Evolutionary conservation across 495 filamentous ascomycete species (phyloP), one percentile per base, ranked within the genome.

Genomic region (Usnea hakonensis): DNA sequence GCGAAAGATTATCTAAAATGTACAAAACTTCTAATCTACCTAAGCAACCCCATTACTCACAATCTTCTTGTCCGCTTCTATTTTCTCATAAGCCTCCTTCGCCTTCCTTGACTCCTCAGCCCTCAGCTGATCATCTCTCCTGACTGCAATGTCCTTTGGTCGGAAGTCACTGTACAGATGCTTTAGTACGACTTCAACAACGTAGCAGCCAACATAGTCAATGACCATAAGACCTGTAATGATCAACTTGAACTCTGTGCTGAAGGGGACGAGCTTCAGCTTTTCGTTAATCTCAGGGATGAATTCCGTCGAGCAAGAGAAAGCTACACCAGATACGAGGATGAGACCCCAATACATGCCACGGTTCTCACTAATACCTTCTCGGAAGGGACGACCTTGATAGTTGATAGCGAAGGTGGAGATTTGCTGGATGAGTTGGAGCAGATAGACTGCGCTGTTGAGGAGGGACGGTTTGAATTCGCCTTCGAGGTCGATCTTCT

Each of bases 321-420:
- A 97, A 10, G 94, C 94, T 52, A 97, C 87, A 30, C 75, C 90
- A 7, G 91, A 87, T 11, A 96, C 92, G 58, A 86, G 87, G 9
- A 97, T 76, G 55, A 99, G 86, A 61, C 94, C 95, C 82, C 87
- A 97, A 79, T 92, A 99, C 94, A 99, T 99, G 70, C 90, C 90
- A 68, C 83, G 85, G 78, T 99, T 99, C 78, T 97, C 95, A 2
- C 87, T 84, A 58, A 99, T 90, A 11, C 88, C 87, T 75, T 99
- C 94, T 60, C 94, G 88, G 86, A 99, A 99, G 5, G 94, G 94
- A 28, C 94, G 88, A 60, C 94, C 94, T 74, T 99, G 94, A 78
- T 99, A 99, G 79, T 99, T 99, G 82, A 97, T 94, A 41, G 94
- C 92, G 70, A 99, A 99, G 11, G 94, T 99, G 14, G 94, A 97